Percentiles rank a stretch among this genome's conserved stretches.
phyloP scores from a whole-genome alignment of 2,329 filamentous ascomycete genomes.

The Fusarium marasasianum region DNA sequence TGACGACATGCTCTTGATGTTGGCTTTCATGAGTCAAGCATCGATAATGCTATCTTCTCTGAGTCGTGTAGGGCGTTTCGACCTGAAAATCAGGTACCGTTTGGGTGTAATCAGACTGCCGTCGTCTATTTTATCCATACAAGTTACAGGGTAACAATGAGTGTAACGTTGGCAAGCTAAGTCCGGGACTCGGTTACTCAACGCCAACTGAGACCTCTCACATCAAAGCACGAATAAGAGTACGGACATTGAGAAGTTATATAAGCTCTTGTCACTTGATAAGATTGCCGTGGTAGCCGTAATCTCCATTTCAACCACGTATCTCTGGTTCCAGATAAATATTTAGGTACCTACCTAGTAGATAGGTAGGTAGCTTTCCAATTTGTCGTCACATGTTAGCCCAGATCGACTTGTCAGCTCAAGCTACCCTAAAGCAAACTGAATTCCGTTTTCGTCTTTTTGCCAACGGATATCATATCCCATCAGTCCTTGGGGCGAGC shows the following conservation, averaged over 20 bases:
- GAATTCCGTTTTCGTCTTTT: background rate
- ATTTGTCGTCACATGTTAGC: background rate
- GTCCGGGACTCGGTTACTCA: background rate
- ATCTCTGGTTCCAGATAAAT: background rate
- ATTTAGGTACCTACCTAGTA: background rate
- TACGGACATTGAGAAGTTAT: background rate
- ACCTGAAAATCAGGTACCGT: background rate
- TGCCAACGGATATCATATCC: background rate
- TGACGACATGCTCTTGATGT: background rate
- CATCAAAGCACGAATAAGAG: background rate
- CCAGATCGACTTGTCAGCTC: too few species aligned
- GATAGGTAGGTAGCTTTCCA: background rate
- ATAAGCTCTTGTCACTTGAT: background rate
- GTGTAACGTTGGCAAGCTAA: background rate
- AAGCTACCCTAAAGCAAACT: background rate
- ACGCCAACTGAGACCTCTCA: background rate
- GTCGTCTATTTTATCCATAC: background rate
- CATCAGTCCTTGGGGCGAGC: constrained; percentile 11
- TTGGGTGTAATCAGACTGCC: background rate
- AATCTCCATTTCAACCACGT: too few species aligned
- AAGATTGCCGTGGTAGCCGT: too few species aligned
- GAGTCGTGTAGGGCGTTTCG: constrained; percentile 19
- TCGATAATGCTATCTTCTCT: constrained; percentile 7
- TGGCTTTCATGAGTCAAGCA: constrained; percentile 26
- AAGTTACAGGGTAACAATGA: background rate